phyloP scores from a whole-genome alignment of 1,284 basidiomycete genomes.

The Cutaneotrichosporon sp. region DNA sequence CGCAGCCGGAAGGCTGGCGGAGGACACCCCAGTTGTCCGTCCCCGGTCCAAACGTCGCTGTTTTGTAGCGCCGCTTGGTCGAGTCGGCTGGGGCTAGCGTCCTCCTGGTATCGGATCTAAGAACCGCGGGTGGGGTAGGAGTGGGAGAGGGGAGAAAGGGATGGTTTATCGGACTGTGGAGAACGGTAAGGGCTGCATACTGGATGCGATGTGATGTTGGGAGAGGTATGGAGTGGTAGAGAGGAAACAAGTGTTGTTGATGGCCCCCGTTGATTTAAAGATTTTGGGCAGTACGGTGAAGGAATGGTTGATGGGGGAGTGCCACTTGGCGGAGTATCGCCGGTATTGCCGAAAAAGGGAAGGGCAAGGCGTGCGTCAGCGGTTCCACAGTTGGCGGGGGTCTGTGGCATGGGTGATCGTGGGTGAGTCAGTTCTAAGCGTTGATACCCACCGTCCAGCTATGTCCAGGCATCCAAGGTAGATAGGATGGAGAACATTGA shows the following conservation, averaged over 20 bases:
- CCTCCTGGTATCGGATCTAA: conserved; percentile 49
- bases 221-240: too few relatives aligned
- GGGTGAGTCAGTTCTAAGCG: too few relatives aligned
- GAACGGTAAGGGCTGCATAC: conserved; percentile 11
- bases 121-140: conserved; percentile 41
- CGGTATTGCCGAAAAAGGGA: too few relatives aligned
- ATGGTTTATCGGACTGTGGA: background rate
- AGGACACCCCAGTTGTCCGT: conserved; percentile 26
- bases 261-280: background rate
- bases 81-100: conserved; percentile 22
- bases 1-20: conserved; percentile 46
- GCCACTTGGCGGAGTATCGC: too few relatives aligned
- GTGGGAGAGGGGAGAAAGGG: conserved; percentile 10
- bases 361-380: too few relatives aligned
- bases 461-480: too few relatives aligned
- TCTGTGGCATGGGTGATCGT: too few relatives aligned
- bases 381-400: too few relatives aligned
- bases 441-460: too few relatives aligned
- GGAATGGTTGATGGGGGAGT: conserved; percentile 2
- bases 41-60: background rate
- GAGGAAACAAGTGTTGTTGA: too few relatives aligned
- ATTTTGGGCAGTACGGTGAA: background rate
- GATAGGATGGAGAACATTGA: too few relatives aligned
- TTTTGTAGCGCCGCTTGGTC: background rate
- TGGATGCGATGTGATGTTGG: conserved; percentile 10